Evolutionary conservation across 176 grass and related monocot species (phyloP), one percentile per base, ranked within the genome.

Genomic region (Microstegium vimineum): DNA sequence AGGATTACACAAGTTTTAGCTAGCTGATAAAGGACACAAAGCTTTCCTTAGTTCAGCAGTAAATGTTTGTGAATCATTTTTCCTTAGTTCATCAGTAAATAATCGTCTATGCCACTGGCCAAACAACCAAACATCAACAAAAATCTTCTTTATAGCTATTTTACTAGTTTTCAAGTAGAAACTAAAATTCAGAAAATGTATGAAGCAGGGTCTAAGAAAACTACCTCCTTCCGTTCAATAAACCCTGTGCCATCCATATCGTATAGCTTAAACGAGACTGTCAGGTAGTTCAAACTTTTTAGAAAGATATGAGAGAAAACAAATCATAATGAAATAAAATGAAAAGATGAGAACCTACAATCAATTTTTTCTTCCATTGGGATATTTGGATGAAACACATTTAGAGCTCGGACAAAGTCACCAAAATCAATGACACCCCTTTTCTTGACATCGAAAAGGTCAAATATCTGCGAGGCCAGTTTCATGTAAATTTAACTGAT

Each of bases 361-460:
- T 99, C 89, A 84, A 99, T 91, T 90, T 99, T 99, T 41, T 99
- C 93, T 90, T 95, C 96, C 76, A 93, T 84, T 10, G 93, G 75
- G 68, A 92, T 88, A 66, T 89, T 99, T 68, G 96, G 96, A 85
- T 99, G 96, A 79, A 99, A 99, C 69, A 99, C 93, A 90, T 90
- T 95, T 59, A 99, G 85, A 69, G 91, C 84, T 47, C 90, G 96
- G 82, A 92, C 91, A 85, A 99, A 99, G 74, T 99, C 96, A 51
- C 90, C 91, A 81, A 99, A 99, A 83, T 99, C 93, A 62, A 99
- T 91, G 73, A 78, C 82, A 10, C 93, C 91, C 77, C 82, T 99
- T 93, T 89, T 90, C 76, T 99, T 99, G 35, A 95, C 93, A 85
- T 99, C 96, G 63, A 99, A 99, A 86, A 99, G 87, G 74, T 93